These are phyloP conservation scores for Polysphondylium violaceum DNA, from an alignment of 78 protist species.

Conservation along the genomic window DNA sequence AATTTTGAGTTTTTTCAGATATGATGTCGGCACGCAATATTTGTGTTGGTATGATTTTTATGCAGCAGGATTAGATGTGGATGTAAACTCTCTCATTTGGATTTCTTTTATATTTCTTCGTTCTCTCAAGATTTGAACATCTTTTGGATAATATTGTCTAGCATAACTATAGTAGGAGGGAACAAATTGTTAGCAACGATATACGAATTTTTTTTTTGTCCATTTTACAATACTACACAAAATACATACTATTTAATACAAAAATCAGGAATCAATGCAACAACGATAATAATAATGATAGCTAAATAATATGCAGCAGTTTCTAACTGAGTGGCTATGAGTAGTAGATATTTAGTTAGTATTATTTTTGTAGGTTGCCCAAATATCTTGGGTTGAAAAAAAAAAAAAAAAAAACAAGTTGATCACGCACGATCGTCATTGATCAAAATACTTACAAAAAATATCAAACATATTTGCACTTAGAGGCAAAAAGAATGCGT, in stretches of 20 bases:
- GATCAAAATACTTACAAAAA: conserved; percentile 26
- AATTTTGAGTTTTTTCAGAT: too few relatives aligned
- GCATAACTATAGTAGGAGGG: conserved; percentile 2
- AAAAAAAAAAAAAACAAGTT: background rate
- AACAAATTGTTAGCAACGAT: background rate
- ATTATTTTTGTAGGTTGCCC: too few relatives aligned
- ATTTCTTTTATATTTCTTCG: conserved; percentile 51
- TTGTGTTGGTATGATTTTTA: too few relatives aligned
- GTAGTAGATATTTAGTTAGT: too few relatives aligned
- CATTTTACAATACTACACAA: background rate
- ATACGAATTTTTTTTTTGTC: background rate
- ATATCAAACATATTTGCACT: conserved; percentile 76
- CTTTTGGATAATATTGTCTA: conserved; percentile 57
- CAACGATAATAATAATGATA: conserved; percentile 18
- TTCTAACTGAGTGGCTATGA: conserved; percentile 29
- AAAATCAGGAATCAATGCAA: conserved; percentile 61
- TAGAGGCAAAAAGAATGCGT: conserved; percentile 33
- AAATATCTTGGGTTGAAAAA: too few relatives aligned
- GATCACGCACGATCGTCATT: background rate
- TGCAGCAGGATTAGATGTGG: too few relatives aligned
- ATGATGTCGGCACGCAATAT: too few relatives aligned
- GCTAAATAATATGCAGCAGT: conserved; percentile 26
- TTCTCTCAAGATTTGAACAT: conserved; percentile 57
- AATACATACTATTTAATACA: conserved; percentile 42
- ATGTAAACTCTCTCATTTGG: conserved; percentile 57